Evolutionary conservation across 2,329 filamentous ascomycete species (phyloP).

Genomic region (Mollisiaceae sp.): DNA sequence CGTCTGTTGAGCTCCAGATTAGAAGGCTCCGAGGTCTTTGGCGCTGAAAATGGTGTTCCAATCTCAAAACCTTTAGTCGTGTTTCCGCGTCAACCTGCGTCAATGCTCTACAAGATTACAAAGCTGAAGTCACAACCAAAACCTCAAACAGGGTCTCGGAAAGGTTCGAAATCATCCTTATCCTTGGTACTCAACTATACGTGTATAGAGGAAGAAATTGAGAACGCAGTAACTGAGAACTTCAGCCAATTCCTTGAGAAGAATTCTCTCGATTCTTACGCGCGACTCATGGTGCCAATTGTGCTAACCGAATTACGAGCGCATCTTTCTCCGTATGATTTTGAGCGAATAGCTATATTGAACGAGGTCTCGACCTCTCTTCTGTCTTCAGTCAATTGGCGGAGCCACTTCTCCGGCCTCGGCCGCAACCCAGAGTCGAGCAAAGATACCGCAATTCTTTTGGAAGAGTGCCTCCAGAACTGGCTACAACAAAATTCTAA

Average conservation of each 20-base stretch:
- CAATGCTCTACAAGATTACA: slow-evolving; percentile 78
- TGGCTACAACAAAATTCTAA: slow-evolving; percentile 36
- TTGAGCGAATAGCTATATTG: slow-evolving; percentile 62
- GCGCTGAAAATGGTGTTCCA: slow-evolving; percentile 64
- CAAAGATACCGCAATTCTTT: slow-evolving; percentile 36
- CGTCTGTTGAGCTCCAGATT: slow-evolving; percentile 75
- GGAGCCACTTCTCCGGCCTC: slow-evolving; percentile 55
- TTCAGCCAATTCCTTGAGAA: slow-evolving; percentile 49
- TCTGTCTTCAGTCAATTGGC: slow-evolving; percentile 54
- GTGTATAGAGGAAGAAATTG: slow-evolving; percentile 76
- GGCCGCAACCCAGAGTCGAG: slow-evolving; percentile 42
- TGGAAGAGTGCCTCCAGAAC: slow-evolving; percentile 34
- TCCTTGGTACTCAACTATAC: slow-evolving; percentile 77
- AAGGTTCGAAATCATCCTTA: slow-evolving; percentile 50
- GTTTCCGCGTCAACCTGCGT: slow-evolving; percentile 82
- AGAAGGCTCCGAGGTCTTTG: slow-evolving; percentile 70
- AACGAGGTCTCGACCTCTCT: slow-evolving; percentile 56
- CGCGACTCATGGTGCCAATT: slow-evolving; percentile 51
- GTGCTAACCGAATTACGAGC: slow-evolving; percentile 52
- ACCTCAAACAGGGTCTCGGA: slow-evolving; percentile 25
- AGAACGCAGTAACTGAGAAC: slow-evolving; percentile 52
- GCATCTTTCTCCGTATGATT: slow-evolving; percentile 54
- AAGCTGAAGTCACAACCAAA: slow-evolving; percentile 51
- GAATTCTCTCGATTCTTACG: slow-evolving; percentile 52
- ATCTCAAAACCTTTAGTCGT: slow-evolving; percentile 60